phyloP scores from a whole-genome alignment of 2,329 filamentous ascomycete species.

The Metarhizium brunneum region DNA sequence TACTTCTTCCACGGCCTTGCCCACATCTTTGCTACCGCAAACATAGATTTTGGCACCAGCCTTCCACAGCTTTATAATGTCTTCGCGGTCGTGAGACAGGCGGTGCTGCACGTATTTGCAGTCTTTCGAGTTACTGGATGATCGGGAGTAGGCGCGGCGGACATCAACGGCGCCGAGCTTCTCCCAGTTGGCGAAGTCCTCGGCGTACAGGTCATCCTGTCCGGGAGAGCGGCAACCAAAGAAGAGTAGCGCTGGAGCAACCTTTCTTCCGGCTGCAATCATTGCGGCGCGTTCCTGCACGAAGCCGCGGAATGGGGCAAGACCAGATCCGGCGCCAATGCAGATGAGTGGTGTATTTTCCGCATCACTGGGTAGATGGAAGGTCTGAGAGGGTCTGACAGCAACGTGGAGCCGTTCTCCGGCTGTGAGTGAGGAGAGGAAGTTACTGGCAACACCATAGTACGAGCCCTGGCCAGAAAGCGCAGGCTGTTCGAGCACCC shows the following conservation, averaged over 20 bases:
- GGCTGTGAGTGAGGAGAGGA: conserved; percentile 40
- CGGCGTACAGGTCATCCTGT: conserved; percentile 50
- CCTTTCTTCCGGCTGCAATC: conserved; percentile 36
- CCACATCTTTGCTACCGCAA: conserved; percentile 49
- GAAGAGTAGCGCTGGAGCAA: conserved; percentile 57
- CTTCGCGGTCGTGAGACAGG: conserved; percentile 25
- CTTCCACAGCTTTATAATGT: conserved; percentile 29
- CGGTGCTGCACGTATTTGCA: conserved; percentile 39
- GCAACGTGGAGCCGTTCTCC: conserved; percentile 41
- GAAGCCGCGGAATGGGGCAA: conserved; percentile 56
- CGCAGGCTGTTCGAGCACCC: conserved; percentile 50
- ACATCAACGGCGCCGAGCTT: conserved; percentile 49
- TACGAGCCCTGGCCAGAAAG: conserved; percentile 39
- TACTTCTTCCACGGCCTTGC: conserved; percentile 35
- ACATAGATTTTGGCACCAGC: conserved; percentile 49
- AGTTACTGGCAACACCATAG: conserved; percentile 52
- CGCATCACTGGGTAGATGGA: conserved; percentile 37
- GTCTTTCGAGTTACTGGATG: conserved; percentile 32
- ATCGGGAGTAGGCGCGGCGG: conserved; percentile 46
- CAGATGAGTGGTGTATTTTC: conserved; percentile 41
- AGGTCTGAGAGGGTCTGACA: conserved; percentile 32
- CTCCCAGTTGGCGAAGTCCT: conserved; percentile 52
- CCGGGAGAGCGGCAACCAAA: conserved; percentile 49
- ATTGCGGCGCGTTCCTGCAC: conserved; percentile 50
- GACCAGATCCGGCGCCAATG: conserved; percentile 42